Evolutionary conservation across 441 rosid species (phyloP), one percentile per base, ranked within the genome.

Genomic region (Gossypium lobatum): DNA sequence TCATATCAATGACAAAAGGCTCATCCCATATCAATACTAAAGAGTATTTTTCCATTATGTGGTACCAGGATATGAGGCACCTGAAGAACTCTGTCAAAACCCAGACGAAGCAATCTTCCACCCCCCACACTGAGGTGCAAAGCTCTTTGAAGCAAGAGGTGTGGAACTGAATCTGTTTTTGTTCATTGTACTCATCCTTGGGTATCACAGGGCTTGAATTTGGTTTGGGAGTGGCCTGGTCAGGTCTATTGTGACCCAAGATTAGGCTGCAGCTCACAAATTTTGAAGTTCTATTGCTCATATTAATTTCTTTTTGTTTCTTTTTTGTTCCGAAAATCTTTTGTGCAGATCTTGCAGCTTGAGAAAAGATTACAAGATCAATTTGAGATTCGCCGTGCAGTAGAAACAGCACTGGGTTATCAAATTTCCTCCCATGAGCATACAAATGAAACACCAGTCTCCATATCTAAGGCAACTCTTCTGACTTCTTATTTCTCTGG

Each of bases 341-440:
- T 37, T 31, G 6, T 84, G 84, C 83, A 95, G 99, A 93, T 95
- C 79, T 76, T 79, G 71, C 92, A 87, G 83, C 97, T 93, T n/a
- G 93, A 93, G 84, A 88, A 83, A 77, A 88, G 91, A 80, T 81
- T 93, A 75, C 89, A 89, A 80, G 87, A 85, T 66, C 98, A 95
- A 73, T 91, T 91, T 78, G 80, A 82, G 78, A 93, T 92, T 68
- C 96, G 98, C 13, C 77, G 59, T 69, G 86, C 89, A 9, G 79
- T 95, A 26, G 99, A 95, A 79, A 88, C 86, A 76, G 99, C 98
- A n/a, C 77, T 88, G 72, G 92, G 97, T 70, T 84, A 88, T 82
- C 80, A 77, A 76, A 61, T 86, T 69, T 80, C 82, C n/a, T 80
- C 85, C 62, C 73, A 71, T 54, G 77, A 45, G 52, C 80, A 78